These are phyloP conservation scores for Berberis vulgaris DNA, from an alignment of 164 flowering plant species.

Conservation along the genomic window DNA sequence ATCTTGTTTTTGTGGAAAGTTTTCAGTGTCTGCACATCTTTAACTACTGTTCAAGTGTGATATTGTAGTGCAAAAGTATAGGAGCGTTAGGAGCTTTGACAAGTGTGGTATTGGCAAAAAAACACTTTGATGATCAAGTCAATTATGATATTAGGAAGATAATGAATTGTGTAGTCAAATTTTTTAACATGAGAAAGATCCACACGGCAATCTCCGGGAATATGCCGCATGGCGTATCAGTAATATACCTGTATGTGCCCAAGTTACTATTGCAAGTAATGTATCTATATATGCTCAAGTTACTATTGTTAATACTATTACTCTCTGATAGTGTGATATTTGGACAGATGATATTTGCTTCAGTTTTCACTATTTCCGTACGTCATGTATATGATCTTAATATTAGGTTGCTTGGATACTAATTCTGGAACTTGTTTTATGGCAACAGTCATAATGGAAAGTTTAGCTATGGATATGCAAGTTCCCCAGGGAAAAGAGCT, in stretches of 20 bases:
- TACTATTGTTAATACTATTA: too few relatives aligned
- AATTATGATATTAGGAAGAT: neutral
- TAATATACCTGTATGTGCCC: neutral
- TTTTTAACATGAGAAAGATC: neutral
- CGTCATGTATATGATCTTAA: too few relatives aligned
- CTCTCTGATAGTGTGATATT: neutral
- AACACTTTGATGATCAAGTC: neutral
- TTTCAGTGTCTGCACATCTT: too few relatives aligned
- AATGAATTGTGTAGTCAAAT: neutral
- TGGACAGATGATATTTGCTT: neutral
- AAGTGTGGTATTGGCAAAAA: neutral
- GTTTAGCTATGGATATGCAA: conserved; percentile 98
- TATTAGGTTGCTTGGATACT: neutral
- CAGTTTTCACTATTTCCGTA: neutral
- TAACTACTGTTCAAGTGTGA: too few relatives aligned
- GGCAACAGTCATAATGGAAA: conserved; percentile 75
- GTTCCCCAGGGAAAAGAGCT: conserved; percentile 89
- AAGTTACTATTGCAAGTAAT: neutral
- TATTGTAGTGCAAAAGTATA: too few relatives aligned
- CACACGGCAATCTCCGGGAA: neutral
- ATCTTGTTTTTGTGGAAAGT: too few relatives aligned
- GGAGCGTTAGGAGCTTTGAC: neutral
- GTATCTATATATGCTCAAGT: too few relatives aligned
- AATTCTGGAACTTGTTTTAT: conserved; percentile 9
- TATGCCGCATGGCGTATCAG: neutral